A percentile compares a stretch with the other conserved stretches of the same genome.
These are phyloP conservation scores for Aspergillus sp. DNA, from an alignment of 2,329 filamentous ascomycete genomes.

Conservation along the genomic window DNA sequence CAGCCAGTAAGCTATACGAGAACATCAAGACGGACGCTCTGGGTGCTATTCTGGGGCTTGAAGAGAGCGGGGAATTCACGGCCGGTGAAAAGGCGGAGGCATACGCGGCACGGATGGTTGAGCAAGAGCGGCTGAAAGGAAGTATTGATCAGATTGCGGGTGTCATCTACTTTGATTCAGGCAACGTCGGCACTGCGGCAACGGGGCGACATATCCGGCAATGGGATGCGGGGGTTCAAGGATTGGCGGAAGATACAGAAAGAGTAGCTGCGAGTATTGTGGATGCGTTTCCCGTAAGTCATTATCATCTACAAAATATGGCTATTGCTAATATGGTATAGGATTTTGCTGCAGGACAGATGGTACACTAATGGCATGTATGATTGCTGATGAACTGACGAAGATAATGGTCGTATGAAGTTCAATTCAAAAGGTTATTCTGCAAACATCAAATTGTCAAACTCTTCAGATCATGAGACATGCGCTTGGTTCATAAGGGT, in stretches of 20 bases:
- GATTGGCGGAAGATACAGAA: constrained; percentile 82
- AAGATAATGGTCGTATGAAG: neutral
- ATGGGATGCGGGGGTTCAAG: constrained; percentile 86
- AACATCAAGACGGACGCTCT: constrained; percentile 73
- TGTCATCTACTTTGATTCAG: constrained; percentile 74
- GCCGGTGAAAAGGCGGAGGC: constrained; percentile 72
- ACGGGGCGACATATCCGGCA: constrained; percentile 67
- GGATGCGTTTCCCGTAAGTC: constrained; percentile 65
- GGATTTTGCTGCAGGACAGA: constrained; percentile 30
- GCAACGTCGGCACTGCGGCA: constrained; percentile 61
- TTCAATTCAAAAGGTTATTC: neutral
- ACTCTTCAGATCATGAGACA: neutral
- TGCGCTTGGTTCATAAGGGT: neutral
- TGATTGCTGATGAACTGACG: neutral
- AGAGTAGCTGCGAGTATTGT: constrained; percentile 75
- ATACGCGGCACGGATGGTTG: constrained; percentile 91
- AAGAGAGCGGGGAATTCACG: constrained; percentile 39
- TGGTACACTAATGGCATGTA: constrained; percentile 23
- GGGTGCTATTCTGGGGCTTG: constrained; percentile 68
- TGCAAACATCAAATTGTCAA: neutral
- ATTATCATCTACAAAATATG: neutral
- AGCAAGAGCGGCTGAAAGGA: constrained; percentile 80
- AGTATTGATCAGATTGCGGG: constrained; percentile 91
- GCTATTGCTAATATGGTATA: constrained; percentile 5
- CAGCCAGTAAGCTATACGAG: constrained; percentile 69